Conservation (phyloP, 129 eudicot species). For the Chrysanthemum makinoi region DNA sequence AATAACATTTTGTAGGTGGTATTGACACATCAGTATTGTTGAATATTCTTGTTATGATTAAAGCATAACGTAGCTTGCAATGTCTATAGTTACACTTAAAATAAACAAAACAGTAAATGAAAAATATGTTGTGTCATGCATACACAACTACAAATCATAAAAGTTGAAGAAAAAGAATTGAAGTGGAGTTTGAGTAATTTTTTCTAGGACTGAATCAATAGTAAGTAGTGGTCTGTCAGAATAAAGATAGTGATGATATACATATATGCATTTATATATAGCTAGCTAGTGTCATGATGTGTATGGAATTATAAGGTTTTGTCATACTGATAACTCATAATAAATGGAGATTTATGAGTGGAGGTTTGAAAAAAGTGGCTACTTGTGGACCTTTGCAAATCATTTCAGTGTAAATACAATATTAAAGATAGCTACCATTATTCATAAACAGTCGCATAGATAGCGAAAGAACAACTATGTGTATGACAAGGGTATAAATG, state of each 20-base stretch:
- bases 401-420: slow-evolving; percentile 26
- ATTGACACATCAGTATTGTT: too few species aligned
- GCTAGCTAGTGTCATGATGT: slow-evolving; percentile 29
- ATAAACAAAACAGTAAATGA: too few species aligned
- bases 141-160: too few species aligned
- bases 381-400: slow-evolving; percentile 31
- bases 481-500: neutral
- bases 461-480: neutral
- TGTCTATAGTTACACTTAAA: too few species aligned
- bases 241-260: slow-evolving; percentile 11
- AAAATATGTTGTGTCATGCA: too few species aligned
- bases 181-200: slow-evolving; percentile 8
- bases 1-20: too few species aligned
- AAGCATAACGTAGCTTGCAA: too few species aligned
- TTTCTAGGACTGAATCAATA: slow-evolving; percentile 18
- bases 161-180: neutral
- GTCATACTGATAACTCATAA: slow-evolving; percentile 30
- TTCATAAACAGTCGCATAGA: slow-evolving; percentile 13
- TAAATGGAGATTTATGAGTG: slow-evolving; percentile 21
- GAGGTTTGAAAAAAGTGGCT: slow-evolving; percentile 28
- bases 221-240: slow-evolving; percentile 30
- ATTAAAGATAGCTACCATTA: slow-evolving; percentile 28
- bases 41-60: too few species aligned
- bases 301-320: slow-evolving; percentile 37
- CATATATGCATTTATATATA: neutral